phyloP scores from a whole-genome alignment of 495 filamentous ascomycete genomes.

The Aspergillus incahuasiensis region DNA sequence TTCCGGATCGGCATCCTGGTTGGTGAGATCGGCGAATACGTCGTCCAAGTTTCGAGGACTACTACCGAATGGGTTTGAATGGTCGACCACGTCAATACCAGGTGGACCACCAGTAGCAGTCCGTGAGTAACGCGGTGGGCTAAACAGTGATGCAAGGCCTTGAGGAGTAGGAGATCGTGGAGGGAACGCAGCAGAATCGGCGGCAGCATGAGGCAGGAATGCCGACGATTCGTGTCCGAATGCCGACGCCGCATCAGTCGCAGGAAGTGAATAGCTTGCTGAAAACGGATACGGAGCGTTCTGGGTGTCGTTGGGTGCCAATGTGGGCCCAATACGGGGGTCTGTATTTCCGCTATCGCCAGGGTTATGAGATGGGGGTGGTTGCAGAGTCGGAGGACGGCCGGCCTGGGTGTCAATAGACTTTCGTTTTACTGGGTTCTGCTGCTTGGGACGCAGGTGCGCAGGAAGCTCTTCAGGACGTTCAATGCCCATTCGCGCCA shows the following conservation, averaged over 20 bases:
- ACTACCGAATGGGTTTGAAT: conserved; percentile 30
- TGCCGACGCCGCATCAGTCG: conserved; percentile 35
- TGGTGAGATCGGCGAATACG: conserved; percentile 46
- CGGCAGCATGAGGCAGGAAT: conserved; percentile 37
- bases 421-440: conserved; percentile 50
- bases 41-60: conserved; percentile 45
- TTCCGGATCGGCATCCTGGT: conserved; percentile 37
- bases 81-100: conserved; percentile 24
- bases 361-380: conserved; percentile 25
- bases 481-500: conserved; percentile 78
- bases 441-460: conserved; percentile 69
- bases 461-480: conserved; percentile 86
- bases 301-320: conserved; percentile 32
- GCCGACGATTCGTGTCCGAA: conserved; percentile 39
- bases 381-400: conserved; percentile 26
- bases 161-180: conserved; percentile 34
- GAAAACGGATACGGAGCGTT: conserved; percentile 37
- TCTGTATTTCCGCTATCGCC: conserved; percentile 20
- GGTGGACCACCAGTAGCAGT: conserved; percentile 21
- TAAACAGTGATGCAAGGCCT: conserved; percentile 39
- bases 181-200: conserved; percentile 38
- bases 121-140: conserved; percentile 34
- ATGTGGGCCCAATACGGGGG: conserved; percentile 28
- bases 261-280: conserved; percentile 37
- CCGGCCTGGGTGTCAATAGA: conserved; percentile 30